A percentile compares a stretch with the other conserved stretches of the same genome.
Conservation (phyloP, 176 grass and related monocot species). For the Miscanthus lutarioriparius region DNA sequence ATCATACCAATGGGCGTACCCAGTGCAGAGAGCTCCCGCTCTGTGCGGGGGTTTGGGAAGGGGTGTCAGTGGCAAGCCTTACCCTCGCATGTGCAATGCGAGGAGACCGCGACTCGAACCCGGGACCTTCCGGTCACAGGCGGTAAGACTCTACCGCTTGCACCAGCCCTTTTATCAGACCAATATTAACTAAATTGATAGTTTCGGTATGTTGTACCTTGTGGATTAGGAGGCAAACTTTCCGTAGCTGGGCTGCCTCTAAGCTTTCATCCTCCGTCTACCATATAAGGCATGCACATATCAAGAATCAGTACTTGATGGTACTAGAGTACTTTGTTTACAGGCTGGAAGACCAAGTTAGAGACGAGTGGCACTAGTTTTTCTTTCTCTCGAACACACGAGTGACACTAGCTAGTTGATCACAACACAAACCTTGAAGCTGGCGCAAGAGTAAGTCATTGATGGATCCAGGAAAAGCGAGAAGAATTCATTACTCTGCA, state of each 20-base stretch:
- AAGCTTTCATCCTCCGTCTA: conserved; percentile 78
- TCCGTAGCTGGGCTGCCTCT: conserved; percentile 66
- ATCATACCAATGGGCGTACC: not conserved
- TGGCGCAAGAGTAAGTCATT: conserved; percentile 83
- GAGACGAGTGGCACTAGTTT: not conserved
- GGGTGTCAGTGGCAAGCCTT: no score
- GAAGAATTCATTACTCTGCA: conserved; percentile 83
- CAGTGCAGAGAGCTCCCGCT: no score
- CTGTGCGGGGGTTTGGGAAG: no score
- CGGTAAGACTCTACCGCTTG: no score
- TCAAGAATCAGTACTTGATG: not conserved
- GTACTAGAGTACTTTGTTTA: not conserved
- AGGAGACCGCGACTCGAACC: no score
- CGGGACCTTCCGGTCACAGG: no score
- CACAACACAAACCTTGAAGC: conserved; percentile 57
- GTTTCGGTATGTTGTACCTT: conserved; percentile 47
- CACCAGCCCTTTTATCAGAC: no score
- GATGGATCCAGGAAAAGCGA: conserved; percentile 80
- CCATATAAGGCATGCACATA: conserved; percentile 22
- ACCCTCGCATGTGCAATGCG: no score
- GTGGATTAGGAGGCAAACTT: conserved; percentile 74
- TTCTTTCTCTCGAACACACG: not conserved
- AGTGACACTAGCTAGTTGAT: conserved; percentile 4
- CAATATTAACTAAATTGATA: not conserved
- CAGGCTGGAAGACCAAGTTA: not conserved